Evolutionary conservation across 345 rosid genomes (phyloP).

Genomic region (Pelargonium nanum): DNA sequence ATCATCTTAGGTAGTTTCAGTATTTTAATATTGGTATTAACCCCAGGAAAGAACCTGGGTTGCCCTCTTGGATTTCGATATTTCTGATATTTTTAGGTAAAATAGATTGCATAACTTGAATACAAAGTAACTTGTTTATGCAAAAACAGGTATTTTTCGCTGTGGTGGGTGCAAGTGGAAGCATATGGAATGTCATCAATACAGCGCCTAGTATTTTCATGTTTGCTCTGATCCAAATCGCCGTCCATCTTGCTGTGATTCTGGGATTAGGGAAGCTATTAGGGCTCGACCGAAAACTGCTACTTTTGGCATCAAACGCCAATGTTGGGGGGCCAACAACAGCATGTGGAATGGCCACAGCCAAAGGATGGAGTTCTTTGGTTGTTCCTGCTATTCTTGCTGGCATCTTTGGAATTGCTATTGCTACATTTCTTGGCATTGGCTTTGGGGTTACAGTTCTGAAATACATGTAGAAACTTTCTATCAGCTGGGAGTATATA

Average conservation of each 20-base stretch:
- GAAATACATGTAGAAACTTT: conserved; percentile 32
- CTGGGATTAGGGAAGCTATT: conserved; percentile 50
- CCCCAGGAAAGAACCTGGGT: too few species aligned
- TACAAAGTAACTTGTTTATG: neutral
- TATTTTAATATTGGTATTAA: too few species aligned
- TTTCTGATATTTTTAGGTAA: too few species aligned
- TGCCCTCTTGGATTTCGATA: too few species aligned
- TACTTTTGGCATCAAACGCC: conserved; percentile 73
- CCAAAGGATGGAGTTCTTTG: conserved; percentile 66
- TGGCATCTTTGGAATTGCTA: conserved; percentile 55
- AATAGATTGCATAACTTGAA: too few species aligned
- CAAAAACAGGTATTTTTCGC: conserved; percentile 46
- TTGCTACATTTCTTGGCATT: conserved; percentile 76
- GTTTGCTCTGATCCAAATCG: conserved; percentile 58
- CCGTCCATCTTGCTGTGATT: conserved; percentile 42
- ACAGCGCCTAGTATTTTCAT: conserved; percentile 66
- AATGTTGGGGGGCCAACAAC: conserved; percentile 87
- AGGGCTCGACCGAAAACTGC: conserved; percentile 34
- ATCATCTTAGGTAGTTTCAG: too few species aligned
- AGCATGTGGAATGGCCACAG: conserved; percentile 78
- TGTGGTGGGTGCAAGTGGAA: conserved; percentile 74
- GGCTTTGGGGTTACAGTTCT: conserved; percentile 56
- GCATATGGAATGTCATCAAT: conserved; percentile 56
- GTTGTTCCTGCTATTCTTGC: conserved; percentile 72
- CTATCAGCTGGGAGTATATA: too few species aligned